Base-by-base conservation (phyloP, 1,284 basidiomycete species). In the Amylostereum chailletii region DNA sequence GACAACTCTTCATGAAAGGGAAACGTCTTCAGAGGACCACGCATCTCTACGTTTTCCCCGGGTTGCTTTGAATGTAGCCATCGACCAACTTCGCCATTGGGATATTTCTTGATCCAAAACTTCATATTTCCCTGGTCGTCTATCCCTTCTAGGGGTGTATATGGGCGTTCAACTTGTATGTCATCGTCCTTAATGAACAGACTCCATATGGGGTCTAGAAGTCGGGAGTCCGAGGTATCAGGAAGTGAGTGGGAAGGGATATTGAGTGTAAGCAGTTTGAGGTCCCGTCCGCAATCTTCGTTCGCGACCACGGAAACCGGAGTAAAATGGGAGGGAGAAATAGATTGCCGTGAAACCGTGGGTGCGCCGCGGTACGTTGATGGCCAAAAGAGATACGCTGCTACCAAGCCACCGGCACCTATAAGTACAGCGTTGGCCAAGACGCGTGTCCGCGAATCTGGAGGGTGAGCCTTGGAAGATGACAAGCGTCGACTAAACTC, bases 151-250 rank as follows among this genome's bases (percentile, higher is more conserved):
- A 90, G 65, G 0, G 89, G 87, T 3, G 90, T 93, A 60, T 90
- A 93, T 3, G 88, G 81, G 46, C 90, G 67, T 60, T 93, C 89
- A n/a, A 92, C 86, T 64, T 92, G 90, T 26, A 93, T 86, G 56
- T 90, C 89, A 54, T 86, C 84, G 59, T 93, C 87, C 58, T 91
- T 91, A 61, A 92, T 72, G 61, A 76, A 91, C 19, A 93, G 66
- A 32, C 85, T 85, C 77, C 82, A 89, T 51, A 91, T 79, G 3
- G 85, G 73, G 38, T 62, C 53, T 31, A 65, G 62, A 2, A 53
- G 48, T 4, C 56, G 45, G 7, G 57, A 46, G 4, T 60, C 37
- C 5, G 48, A 48, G 26, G 63, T 50, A 2, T 41, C 43, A 27
- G 70, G 68, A n/a, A 70, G 59, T 5, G 67, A 57, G 46, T 77